These are phyloP conservation scores for Penicillium brevicompactum DNA, from an alignment of 2,329 filamentous ascomycete genomes.

Conservation along the genomic window DNA sequence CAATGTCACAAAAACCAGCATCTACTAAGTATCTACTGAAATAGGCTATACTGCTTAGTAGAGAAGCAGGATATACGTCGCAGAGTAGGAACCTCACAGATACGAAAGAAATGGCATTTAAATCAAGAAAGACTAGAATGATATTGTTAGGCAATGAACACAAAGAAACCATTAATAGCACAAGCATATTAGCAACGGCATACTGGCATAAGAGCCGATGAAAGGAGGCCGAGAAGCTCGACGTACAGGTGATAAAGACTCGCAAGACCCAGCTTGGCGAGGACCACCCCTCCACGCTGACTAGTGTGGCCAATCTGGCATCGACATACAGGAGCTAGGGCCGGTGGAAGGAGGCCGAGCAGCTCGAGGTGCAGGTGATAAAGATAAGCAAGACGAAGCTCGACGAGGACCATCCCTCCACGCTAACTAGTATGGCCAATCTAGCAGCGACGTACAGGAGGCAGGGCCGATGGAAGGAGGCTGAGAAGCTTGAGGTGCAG, in stretches of 20 bases:
- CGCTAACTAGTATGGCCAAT: neutral
- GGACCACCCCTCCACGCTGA: neutral
- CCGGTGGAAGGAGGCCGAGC: neutral
- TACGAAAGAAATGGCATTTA: constrained; percentile 5
- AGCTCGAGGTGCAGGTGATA: neutral
- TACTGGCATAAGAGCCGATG: constrained; percentile 11
- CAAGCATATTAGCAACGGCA: constrained; percentile 12
- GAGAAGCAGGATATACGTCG: constrained; percentile 3
- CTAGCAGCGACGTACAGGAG: neutral
- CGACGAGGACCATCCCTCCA: neutral
- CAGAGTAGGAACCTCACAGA: no score
- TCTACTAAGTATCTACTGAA: neutral
- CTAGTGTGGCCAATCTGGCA: neutral
- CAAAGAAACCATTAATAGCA: neutral
- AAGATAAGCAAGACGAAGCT: neutral
- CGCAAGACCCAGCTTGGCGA: neutral
- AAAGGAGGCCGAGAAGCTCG: neutral
- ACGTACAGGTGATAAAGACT: neutral
- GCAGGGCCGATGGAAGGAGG: neutral
- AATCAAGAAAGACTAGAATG: neutral
- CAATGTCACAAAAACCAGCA: constrained; percentile 14
- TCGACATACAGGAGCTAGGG: neutral
- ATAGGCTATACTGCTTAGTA: constrained; percentile 11
- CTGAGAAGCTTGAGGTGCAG: neutral
- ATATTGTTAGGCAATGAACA: neutral